Percentiles rank a stretch among this genome's conserved stretches.
phyloP scores from a whole-genome alignment of 257 asterid species.

The Forsythia suspensa region DNA sequence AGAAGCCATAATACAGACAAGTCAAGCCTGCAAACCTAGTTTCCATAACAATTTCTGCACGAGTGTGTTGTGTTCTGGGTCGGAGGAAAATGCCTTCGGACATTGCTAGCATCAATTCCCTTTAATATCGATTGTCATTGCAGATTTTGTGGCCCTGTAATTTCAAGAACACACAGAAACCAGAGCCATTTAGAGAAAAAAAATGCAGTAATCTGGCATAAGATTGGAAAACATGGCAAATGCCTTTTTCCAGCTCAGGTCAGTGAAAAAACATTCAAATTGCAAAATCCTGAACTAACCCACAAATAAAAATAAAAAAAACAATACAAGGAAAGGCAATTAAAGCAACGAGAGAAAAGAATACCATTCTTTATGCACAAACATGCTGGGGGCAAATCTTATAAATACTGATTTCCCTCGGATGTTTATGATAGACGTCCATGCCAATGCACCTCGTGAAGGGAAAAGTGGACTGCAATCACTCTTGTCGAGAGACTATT shows the following conservation, averaged over 20 bases:
- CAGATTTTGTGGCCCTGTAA: constrained; percentile 10
- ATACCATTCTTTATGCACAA: constrained; percentile 23
- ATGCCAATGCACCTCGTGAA: constrained; percentile 13
- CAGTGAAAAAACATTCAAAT: background rate
- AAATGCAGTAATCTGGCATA: constrained; percentile 14
- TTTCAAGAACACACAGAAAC: background rate
- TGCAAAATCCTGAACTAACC: background rate
- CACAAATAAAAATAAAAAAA: background rate
- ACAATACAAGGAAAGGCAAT: background rate
- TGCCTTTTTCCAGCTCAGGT: background rate
- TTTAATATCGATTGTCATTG: background rate
- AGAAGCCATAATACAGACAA: constrained; percentile 11
- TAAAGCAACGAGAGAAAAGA: constrained; percentile 11
- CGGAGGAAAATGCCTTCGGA: constrained; percentile 1
- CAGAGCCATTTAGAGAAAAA: background rate
- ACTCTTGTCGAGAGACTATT: constrained; percentile 1
- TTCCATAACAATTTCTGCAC: background rate
- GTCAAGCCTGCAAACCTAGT: constrained; percentile 6
- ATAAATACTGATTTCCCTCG: constrained; percentile 6
- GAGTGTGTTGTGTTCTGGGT: background rate
- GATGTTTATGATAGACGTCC: constrained; percentile 8
- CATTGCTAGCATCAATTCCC: background rate
- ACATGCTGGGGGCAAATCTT: constrained; percentile 13
- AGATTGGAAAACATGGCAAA: background rate
- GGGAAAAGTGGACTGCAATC: constrained; percentile 11